Percentiles rank a stretch among this genome's conserved stretches.
Evolutionary conservation across 805 yeast species (phyloP).

Genomic region (Hanseniaspora lachancei): DNA sequence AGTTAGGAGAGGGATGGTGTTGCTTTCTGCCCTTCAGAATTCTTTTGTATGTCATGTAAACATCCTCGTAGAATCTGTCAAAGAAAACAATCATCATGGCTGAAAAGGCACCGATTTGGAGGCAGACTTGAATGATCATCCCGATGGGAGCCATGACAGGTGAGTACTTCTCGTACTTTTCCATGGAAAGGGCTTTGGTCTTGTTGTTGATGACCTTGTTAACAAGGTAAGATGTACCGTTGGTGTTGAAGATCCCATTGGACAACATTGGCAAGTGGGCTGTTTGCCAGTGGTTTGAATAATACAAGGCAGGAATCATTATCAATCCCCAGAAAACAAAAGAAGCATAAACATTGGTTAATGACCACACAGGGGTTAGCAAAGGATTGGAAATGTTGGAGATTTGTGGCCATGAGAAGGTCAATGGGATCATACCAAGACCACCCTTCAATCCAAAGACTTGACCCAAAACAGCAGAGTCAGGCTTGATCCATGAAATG

Average conservation of each 20-base stretch:
- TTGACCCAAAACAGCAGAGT: constrained; percentile 47
- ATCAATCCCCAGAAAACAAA: constrained; percentile 40
- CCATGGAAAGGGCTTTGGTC: constrained; percentile 28
- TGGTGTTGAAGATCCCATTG: constrained; percentile 33
- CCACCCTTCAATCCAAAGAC: constrained; percentile 53
- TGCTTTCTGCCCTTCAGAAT: constrained; percentile 6
- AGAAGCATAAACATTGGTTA: constrained; percentile 36
- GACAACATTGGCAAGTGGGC: constrained; percentile 46
- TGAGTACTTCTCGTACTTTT: constrained; percentile 44
- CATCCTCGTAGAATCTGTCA: constrained; percentile 44
- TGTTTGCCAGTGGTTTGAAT: constrained; percentile 45
- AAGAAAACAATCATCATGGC: constrained; percentile 38
- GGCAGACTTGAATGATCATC: constrained; percentile 49
- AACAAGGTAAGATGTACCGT: constrained; percentile 33
- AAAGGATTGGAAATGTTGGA: constrained; percentile 49
- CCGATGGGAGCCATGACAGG: constrained; percentile 51
- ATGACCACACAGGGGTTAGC: constrained; percentile 44
- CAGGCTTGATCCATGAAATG: constrained; percentile 52
- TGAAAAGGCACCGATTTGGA: constrained; percentile 45
- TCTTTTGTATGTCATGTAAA: constrained; percentile 30
- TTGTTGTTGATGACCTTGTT: constrained; percentile 32
- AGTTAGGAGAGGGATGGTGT: constrained; percentile 26
- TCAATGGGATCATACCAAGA: constrained; percentile 50
- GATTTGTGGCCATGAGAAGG: constrained; percentile 58
- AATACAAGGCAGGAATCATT: constrained; percentile 37